Base-by-base conservation (phyloP, 2,329 filamentous ascomycete species). In the Sclerotinia borealis region DNA sequence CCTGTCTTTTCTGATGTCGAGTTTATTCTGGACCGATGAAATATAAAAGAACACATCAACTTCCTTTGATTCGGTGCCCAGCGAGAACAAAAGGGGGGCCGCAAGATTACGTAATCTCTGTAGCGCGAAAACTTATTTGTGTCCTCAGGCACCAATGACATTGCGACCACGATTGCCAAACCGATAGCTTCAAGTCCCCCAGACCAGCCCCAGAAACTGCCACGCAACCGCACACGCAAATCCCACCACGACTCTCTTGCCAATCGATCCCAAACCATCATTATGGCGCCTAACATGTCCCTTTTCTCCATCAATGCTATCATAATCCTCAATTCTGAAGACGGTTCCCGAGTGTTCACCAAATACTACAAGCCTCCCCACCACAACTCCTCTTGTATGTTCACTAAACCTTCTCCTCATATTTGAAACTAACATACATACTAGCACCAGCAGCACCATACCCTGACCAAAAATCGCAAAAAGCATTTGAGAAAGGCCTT, bases 401-500 rank as follows among this genome's bases (percentile, higher is more conserved):
- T 47, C n/a, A 25, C 22, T 50, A 17, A 17, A 77, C 80, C 77
- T 80, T 89, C 76, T 77, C 89, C 80, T 74, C 76, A 77, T 75
- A 61, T 70, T 72, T 48, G 34, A 51, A 36, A 47, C 51, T 62
- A 22, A 62, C 29, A 56, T 22, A 27, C 6, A 10, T 0, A 9
- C 4, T 19, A 62, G 60, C 60, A 29, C 81, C 84, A 70, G 79
- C 83, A 59, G 79, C 90, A 75, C 91, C 93, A 27, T 98, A 97
- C 78, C 82, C 91, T 64, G 92, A 91, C 64, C 79, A 95, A 63
- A 97, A 97, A 81, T 87, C 96, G 71, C 95, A 99, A 79, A 96
- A 96, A 77, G 85, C 90, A 2, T 99, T 99, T 74, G 95, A 99
- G 78, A 97, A 97, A 80, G 95, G 93, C 7, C 84, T 99, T 45